Evolutionary conservation across 805 yeast species (phyloP), one percentile per base, ranked within the genome.

Genomic region (Kluyveromyces siamensis): DNA sequence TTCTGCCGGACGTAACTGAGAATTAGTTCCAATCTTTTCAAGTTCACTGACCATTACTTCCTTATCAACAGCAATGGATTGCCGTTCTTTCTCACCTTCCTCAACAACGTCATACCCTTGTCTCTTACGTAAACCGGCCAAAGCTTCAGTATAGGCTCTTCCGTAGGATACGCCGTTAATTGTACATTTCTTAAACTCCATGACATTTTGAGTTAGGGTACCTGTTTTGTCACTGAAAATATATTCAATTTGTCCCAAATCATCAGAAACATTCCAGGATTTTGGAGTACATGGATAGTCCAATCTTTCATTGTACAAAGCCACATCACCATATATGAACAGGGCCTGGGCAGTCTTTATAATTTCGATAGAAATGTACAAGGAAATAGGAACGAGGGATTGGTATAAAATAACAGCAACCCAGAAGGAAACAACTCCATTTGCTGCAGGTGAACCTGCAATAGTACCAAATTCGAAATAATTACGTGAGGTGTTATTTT

Each of bases 171-270:
- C 69, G 43, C 93, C 93, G 59, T 79, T 79, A 47, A 86, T 80
- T 2, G 93, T 80, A 64, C 88, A 81, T 61, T 85, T 86, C 56
- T 84, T 86, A 65, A 83, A 85, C 61, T 86, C 93, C 95, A 86
- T 86, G 27, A 85, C 79, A 60, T 85, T 85, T 62, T 85, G 93
- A 1, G 95, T 85, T 57, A 85, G 67, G 1, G 95, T 85, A 52
- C 95, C 95, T 0, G 95, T 85, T 62, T 85, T 85, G 67, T 85
- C 95, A 67, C 88, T 81, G 64, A 86, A 86, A 44, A 86, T 79
- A 61, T 86, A 86, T 62, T 86, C 95, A 54, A 86, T 82, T 64
- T 86, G 95, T 33, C 95, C 95, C 57, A 86, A 70, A 66, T 86
- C 95, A 71, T 86, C 95, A 2, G 90, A 83, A 41, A 86, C 85